Percentiles rank a stretch among this genome's conserved stretches.
Evolutionary conservation across 1,284 basidiomycete species (phyloP).

Genomic region (Sporisorium sorghi): DNA sequence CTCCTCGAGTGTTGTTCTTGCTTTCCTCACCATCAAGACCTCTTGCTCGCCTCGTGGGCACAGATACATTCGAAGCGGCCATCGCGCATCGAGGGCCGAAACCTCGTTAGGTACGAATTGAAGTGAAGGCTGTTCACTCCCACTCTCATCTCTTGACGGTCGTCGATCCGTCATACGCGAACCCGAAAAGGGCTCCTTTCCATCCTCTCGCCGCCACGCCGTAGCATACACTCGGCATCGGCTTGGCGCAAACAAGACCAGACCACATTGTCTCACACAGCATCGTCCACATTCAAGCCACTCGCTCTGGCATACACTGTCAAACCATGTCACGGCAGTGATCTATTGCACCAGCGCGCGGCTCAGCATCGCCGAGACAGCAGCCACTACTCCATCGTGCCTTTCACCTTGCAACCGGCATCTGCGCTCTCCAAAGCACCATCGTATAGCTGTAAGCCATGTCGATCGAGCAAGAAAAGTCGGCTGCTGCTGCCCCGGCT

Average conservation of each 20-base stretch:
- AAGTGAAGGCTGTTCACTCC: neutral
- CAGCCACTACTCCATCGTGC: neutral
- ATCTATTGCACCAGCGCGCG: conserved; percentile 1
- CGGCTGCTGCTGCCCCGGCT: neutral
- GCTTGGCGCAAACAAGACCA: neutral
- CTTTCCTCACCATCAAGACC: too few relatives aligned
- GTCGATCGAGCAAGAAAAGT: neutral
- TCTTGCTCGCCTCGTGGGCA: neutral
- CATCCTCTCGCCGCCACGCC: neutral
- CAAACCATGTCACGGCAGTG: conserved; percentile 9
- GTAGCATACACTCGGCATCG: neutral
- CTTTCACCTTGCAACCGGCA: neutral
- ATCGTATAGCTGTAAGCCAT: neutral
- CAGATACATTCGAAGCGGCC: neutral
- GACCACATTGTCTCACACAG: neutral
- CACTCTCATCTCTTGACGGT: neutral
- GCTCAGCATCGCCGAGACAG: conserved; percentile 2
- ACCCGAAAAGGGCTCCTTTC: neutral
- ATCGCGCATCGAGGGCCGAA: neutral
- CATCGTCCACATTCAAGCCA: neutral
- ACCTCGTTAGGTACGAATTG: neutral
- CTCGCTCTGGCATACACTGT: neutral
- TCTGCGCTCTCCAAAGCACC: neutral
- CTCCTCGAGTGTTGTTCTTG: conserved; percentile 1
- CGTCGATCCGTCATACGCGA: too few relatives aligned